Base-by-base conservation (phyloP, 2,329 filamentous ascomycete genomes). In the Myriosclerotinia curreyana region DNA sequence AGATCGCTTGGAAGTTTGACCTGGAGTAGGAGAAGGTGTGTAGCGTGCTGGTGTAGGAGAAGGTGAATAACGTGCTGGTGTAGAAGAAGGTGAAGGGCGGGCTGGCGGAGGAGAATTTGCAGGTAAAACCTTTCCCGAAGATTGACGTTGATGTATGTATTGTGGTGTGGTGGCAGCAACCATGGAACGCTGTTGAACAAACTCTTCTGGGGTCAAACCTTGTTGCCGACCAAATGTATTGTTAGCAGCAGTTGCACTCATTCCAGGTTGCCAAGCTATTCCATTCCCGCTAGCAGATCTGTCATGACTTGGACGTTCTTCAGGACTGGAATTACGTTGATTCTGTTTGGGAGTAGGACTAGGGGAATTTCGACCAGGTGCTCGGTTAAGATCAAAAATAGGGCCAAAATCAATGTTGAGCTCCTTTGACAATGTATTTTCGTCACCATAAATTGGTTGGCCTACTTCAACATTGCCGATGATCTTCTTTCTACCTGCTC, bases 351-450 rank as follows among this genome's bases (percentile, higher is more conserved):
- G 91, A 0, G 93, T 93, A 76, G 72, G 71, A 66, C 69, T 72
- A 28, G 66, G 69, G 53, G 65, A 36, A 22, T 36, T 62, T 65
- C 67, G 66, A 5, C 64, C 40, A 17, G 72, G 69, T 62, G 67
- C 71, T 31, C 64, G 69, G 51, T 64, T 66, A 52, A 71, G 69
- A 66, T 89, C 88, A 70, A 91, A 78, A 0, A 93, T 96, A 7
- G 88, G 91, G 0, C 94, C 94, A 76, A 97, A 97, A 75, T 97
- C 88, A 67, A 96, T 84, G 5, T 82, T 78, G 66, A 96, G 86
- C 40, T 65, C 67, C 36, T 59, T 60, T 34, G 68, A 60, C n/a
- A 53, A 62, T 42, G 40, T 53, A 28, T 58, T 42, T 50, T 62
- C 49, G n/a, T 55, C 59, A 17, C 90, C 91, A 22, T 60, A 44